Evolutionary conservation across 2,329 filamentous ascomycete species (phyloP), one percentile per base, ranked within the genome.

Genomic region (Fusarium tjaetaba): DNA sequence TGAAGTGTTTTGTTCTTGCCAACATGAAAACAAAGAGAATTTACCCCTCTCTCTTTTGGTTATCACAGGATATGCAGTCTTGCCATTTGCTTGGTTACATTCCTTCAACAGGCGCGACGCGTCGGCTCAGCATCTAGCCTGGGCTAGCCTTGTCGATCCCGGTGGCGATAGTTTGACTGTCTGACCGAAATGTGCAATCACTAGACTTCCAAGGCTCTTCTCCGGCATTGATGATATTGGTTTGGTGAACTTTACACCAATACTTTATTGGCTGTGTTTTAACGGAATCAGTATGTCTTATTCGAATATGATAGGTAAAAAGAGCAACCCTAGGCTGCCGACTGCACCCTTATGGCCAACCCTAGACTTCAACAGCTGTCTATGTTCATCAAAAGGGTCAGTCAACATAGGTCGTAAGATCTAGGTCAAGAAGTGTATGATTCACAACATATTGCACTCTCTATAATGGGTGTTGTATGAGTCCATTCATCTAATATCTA

Each of bases 91-190:
- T 55, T 56, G 42, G 46, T 42, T 70, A 46, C 66, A 60, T 70
- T 70, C 53, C 48, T 55, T 49, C 22, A 39, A 49, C 52, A 42
- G 43, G 45, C 52, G 56, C 57, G 64, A 63, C 66, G 43, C 42
- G 56, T 63, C 28, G 69, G 63, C 52, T 67, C 53, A 61, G 56
- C 53, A 68, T 59, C 63, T 61, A 71, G 63, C 56, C 67, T 61
- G 51, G 62, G 48, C 66, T 77, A 74, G 70, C 59, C 69, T 57
- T 65, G 75, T 72, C 73, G 75, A 77, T 77, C 73, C 67, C 30
- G 63, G 75, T 77, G 75, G 75, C 73, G 53, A 73, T 52, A 45
- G 48, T 36, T 53, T 61, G 62, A 59, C 39, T 45, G 30, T 48
- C 41, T 30, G 26, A 28, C 32, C n/a, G 34, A 51, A 60, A 41